These are phyloP conservation scores for Diaporthe batatas DNA, from an alignment of 2,329 filamentous ascomycete genomes.

Conservation along the genomic window DNA sequence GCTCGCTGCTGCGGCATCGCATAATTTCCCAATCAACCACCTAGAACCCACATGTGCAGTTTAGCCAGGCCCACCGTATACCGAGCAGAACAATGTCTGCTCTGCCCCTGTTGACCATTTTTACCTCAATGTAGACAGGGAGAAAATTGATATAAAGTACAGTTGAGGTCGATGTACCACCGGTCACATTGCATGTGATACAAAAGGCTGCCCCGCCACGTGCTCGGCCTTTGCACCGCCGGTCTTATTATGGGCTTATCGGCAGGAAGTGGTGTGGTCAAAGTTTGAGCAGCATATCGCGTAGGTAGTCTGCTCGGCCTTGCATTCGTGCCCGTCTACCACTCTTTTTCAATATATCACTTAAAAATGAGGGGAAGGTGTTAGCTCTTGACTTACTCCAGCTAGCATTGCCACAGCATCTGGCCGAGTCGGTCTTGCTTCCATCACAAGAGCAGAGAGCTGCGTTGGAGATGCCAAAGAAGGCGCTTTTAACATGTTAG, in stretches of 20 bases:
- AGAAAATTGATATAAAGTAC: no score
- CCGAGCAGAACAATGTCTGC: no score
- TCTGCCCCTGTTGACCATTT: no score
- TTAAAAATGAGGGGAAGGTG: neutral
- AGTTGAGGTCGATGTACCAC: no score
- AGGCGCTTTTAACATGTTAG: slow-evolving; percentile 4
- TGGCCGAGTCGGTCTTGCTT: slow-evolving; percentile 15
- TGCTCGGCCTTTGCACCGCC: no score
- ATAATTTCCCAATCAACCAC: no score
- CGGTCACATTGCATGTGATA: no score
- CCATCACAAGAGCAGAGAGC: slow-evolving; percentile 18
- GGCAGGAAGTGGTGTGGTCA: slow-evolving; percentile 12
- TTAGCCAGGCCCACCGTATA: no score
- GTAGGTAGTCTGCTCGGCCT: neutral
- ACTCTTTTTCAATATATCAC: neutral
- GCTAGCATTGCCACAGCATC: neutral
- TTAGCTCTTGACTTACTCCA: slow-evolving; percentile 1
- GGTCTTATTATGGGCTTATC: neutral
- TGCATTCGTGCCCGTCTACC: slow-evolving; percentile 2
- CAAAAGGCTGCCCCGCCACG: no score
- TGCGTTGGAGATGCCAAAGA: slow-evolving; percentile 18
- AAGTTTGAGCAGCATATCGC: slow-evolving; percentile 14
- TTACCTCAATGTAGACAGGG: no score
- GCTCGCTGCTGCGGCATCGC: no score
- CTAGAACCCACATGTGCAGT: no score